Percentiles rank a stretch among this genome's conserved stretches.
These are phyloP conservation scores for Xylaria sp. DNA, from an alignment of 2,329 filamentous ascomycete genomes.

Conservation along the genomic window DNA sequence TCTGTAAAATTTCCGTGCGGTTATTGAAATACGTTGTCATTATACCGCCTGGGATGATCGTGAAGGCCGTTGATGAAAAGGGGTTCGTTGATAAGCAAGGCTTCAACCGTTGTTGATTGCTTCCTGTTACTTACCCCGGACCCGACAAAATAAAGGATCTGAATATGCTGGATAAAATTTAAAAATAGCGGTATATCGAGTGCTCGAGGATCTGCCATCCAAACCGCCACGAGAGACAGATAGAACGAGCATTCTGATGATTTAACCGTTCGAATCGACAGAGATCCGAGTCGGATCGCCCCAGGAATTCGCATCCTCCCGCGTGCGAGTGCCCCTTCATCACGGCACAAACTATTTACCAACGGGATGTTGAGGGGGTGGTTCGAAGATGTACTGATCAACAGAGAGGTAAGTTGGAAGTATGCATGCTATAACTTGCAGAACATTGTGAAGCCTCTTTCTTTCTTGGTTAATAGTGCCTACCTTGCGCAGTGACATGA, in stretches of 20 bases:
- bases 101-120: not conserved
- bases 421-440: not conserved
- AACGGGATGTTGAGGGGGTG: not conserved
- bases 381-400: not conserved
- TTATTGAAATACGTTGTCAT: not conserved
- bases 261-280: conserved; percentile 42
- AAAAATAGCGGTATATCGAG: not conserved
- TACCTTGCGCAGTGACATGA: not conserved
- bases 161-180: not conserved
- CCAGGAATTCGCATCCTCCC: conserved; percentile 27
- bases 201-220: not conserved
- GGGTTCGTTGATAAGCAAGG: not conserved
- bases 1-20: not conserved
- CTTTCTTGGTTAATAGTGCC: not conserved
- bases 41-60: too few relatives aligned
- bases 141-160: not conserved
- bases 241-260: conserved; percentile 26
- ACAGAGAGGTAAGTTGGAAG: not conserved
- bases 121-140: not conserved
- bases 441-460: not conserved
- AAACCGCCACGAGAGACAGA: conserved; percentile 9
- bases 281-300: conserved; percentile 41
- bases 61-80: not conserved
- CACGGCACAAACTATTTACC: conserved; percentile 17
- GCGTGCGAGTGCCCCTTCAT: conserved; percentile 22